Evolutionary conservation across 2,329 filamentous ascomycete species (phyloP), one percentile per base, ranked within the genome.

Genomic region (Aspergillus phoenicis): DNA sequence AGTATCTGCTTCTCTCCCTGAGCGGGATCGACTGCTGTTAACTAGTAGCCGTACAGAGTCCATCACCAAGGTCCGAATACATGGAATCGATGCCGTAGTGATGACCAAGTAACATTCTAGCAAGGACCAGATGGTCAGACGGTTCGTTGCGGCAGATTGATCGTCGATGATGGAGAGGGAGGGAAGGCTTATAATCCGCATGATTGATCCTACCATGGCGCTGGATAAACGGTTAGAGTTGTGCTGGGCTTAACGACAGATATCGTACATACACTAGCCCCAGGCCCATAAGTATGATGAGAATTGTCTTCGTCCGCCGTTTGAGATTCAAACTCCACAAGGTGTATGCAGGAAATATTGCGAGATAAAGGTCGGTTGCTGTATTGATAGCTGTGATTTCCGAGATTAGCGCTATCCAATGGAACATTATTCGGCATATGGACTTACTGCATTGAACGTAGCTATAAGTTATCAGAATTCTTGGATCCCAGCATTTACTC

Each of bases 251-350:
- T 0, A 1, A 11, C 10, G 13, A 24, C 15, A 2, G 8, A 5
- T 11, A 22, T 11, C 2, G 5, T 30, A 63, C 72, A 62, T 49
- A 75, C 73, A 75, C 64, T 33, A 74, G 58, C 1, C 74, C 74
- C 45, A 75, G 60, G 11, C 72, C 66, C 6, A 75, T 62, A 0
- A 75, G 62, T 17, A 58, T 36, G 1, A 72, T 66, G 36, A 76
- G 54, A 6, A 68, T 68, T 13, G 75, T n/a, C 55, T 75, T 76
- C 22, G 73, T 68, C 11, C 63, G 59, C 8, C 66, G 26, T n/a
- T 67, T 66, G 41, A 77, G 33, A 8, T 76, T 73, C 22, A 77
- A 56, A 41, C 65, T 71, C 74, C 73, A 75, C 41, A 75, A 71
- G 1, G 71, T 56, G 5, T 64, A 33, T 2, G 68, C 68, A 0